Evolutionary conservation across 495 filamentous ascomycete genomes (phyloP).

Genomic region (Trichoderma erinaceum): DNA sequence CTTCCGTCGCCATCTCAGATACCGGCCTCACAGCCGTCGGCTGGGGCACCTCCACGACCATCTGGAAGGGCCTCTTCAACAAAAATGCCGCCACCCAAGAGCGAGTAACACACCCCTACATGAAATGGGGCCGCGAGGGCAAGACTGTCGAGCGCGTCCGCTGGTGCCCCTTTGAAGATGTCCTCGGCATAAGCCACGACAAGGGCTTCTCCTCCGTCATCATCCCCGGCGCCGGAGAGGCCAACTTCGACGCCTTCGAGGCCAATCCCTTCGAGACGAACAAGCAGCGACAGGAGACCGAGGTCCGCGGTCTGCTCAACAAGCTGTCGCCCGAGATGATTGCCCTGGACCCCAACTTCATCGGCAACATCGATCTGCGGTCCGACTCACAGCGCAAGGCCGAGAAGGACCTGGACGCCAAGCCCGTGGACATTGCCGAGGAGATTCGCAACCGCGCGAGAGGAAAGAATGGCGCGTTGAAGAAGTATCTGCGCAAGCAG

Average conservation of each 20-base stretch:
- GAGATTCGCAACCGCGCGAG: constrained; percentile 64
- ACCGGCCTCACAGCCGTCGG: constrained; percentile 79
- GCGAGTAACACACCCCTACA: constrained; percentile 83
- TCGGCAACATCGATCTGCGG: constrained; percentile 77
- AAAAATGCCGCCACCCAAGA: constrained; percentile 58
- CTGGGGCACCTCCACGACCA: constrained; percentile 81
- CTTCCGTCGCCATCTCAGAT: constrained; percentile 81
- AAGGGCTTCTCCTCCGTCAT: constrained; percentile 83
- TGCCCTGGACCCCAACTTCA: constrained; percentile 79
- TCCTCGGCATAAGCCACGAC: constrained; percentile 78
- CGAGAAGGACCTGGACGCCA: constrained; percentile 68
- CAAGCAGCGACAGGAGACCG: constrained; percentile 88
- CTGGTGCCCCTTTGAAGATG: constrained; percentile 94
- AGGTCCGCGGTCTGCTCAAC: constrained; percentile 80
- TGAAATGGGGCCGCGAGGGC: constrained; percentile 87
- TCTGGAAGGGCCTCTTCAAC: constrained; percentile 85
- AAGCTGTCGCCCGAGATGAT: constrained; percentile 98
- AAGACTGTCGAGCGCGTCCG: constrained; percentile 69
- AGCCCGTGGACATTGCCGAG: constrained; percentile 65
- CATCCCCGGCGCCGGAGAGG: constrained; percentile 88
- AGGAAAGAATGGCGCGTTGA: constrained; percentile 85
- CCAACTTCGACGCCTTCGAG: constrained; percentile 92
- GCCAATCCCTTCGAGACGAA: constrained; percentile 93
- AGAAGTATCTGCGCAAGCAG: constrained; percentile 86
- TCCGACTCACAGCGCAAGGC: constrained; percentile 65